Evolutionary conservation across 169 alveolate genomes (phyloP), one percentile per base, ranked within the genome.

Genomic region (Plasmodium fragile): DNA sequence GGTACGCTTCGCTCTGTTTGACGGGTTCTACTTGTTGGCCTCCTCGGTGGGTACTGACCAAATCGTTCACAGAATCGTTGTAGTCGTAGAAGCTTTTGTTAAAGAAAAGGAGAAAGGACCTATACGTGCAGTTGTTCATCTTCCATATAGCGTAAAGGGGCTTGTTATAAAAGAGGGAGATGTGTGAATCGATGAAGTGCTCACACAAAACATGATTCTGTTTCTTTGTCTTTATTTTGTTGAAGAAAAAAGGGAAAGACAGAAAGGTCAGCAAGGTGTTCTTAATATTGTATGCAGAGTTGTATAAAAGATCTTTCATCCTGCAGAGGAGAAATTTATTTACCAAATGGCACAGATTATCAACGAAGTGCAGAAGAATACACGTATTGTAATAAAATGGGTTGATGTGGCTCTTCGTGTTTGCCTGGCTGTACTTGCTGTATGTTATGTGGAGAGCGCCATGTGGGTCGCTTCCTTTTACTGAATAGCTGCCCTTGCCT

Each of bases 121-220:
- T 73, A 30, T 85, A 85, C 2, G 93, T 75, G 45, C 93, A 85
- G 25, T 65, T 43, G n/a, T 75, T 73, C 11, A 85, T 25, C 53
- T 85, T 85, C 93, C 93, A 85, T 11, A 85, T 73, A 28, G 11
- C 16, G 45, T 85, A 85, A 8, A 85, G 22, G 30, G 55, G 71
- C 34, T 85, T 85, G 45, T 75, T 34, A 22, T 73, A 85, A 6
- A 39, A 75, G 25, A 49, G 69, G 49, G 77, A 85, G 32, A 85
- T 75, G 10, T 85, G 93, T 3, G 93, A 85, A 73, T 85, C 93
- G 18, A 85, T 85, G 28, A 85, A 85, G 65, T 85, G 93, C 22
- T 85, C 93, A 25, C 93, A 85, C 59, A 11, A n/a, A 2, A 85
- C 41, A 53, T 73, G 65, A 49, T 73, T 11, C 7, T 28, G 32